Base-by-base conservation (phyloP, 2,329 filamentous ascomycete genomes). In the Fusarium sp. region DNA sequence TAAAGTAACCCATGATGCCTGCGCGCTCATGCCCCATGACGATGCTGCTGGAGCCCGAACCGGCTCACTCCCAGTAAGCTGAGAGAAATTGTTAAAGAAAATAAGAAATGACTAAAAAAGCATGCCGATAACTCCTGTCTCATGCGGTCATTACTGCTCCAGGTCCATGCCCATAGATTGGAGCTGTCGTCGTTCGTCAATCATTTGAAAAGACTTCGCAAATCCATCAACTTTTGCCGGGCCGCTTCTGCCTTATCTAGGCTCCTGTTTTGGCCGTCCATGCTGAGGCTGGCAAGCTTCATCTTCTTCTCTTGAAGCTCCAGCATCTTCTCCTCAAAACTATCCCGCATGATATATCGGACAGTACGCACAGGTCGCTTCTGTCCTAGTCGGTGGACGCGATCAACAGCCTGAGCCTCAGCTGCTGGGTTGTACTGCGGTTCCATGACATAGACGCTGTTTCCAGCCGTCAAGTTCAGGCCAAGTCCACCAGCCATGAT, bases 361-460 rank as follows among this genome's bases (percentile, higher is more conserved):
- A 92, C 89, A 3, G 94, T 96, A n/a, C 87, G 87, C 1, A 99
- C 96, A 14, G 90, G 87, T n/a, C 96, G 86, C 72, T 88, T 96
- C 82, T 99, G 96, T 1, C 96, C 94, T 3, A 97, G 83, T 19
- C 94, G 90, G 77, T 97, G 94, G 7, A 99, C 93, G 30, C 96
- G 92, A 77, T 98, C 96, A 9, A 98, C 87, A 3, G 96, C 96
- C 80, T 99, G 96, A 7, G 94, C 92, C 78, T 99, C 95, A 0
- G 94, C 93, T 0, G 94, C 94, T 0, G 96, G 96, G 75, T 99
- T 99, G 82, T 95, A 99, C 76, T 97, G 94, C 7, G 96, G 96
- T 77, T 99, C 96, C 95, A 99, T 98, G 73, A 98, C 92, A 77
- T 96, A 98, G 15, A 96, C 95, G 56, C 88, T 91, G 76, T 90